Evolutionary conservation across 768 basidiomycete genomes (phyloP), one percentile per base, ranked within the genome.

Genomic region (Sarcodon aspratus): DNA sequence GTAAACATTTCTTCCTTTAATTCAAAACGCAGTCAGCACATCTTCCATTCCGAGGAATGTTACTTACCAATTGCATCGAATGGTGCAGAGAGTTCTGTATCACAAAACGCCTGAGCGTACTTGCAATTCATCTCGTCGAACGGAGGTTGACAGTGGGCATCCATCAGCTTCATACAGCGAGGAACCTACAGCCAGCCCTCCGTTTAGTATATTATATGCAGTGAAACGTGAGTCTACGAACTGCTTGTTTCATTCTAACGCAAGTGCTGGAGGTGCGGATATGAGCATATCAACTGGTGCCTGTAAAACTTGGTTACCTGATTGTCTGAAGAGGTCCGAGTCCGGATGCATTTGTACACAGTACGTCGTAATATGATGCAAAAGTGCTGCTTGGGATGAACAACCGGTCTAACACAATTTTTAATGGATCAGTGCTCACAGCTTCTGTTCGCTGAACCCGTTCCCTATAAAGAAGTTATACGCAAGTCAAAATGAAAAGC

Each of bases 361-460:
- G 64, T 62, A 83, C 72, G 46, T 80, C 76, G 51, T 75, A 65
- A 50, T 71, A 74, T 3, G 73, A 67, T 6, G 65, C 55, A 3
- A 52, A 47, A 67, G 21, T 27, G 21, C 21, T 27, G 21, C 5
- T 27, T 2, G 21, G 21, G 21, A 27, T 27, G 21, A 27, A 27
- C 21, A 27, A 27, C 21, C 2, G 21, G 21, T 27, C 21, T 27
- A 27, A 27, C 21, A 27, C 21, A 27, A 27, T 27, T 27, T 27
- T 5, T 27, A 5, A 27, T 27, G 21, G 21, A 27, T 27, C 5
- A 27, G 21, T 27, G 21, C 21, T 27, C 5, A 27, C 21, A 27
- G 21, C 21, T 27, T 27, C 21, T 27, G 21, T 27, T 27, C 21
- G 21, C 21, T 27, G 21, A 27, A 27, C 21, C 21, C 21, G 5